These are phyloP conservation scores for Mycena galopus DNA, from an alignment of 768 basidiomycete genomes.

Conservation along the genomic window DNA sequence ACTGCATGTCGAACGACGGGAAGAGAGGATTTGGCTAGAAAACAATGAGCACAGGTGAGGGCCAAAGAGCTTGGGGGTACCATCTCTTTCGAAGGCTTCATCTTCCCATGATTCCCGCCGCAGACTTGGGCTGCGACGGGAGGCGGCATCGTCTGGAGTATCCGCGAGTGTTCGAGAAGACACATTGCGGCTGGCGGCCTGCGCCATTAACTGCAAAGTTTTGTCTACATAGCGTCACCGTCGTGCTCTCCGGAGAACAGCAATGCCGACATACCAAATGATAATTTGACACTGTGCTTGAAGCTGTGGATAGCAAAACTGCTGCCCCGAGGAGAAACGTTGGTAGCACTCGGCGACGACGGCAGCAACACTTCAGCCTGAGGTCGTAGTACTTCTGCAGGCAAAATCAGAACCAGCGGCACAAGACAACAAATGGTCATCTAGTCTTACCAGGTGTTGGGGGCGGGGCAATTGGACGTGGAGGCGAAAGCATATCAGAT, in stretches of 20 bases:
- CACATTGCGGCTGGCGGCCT: slow-evolving; percentile 58
- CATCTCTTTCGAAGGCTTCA: slow-evolving; percentile 57
- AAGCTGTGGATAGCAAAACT: slow-evolving; percentile 63
- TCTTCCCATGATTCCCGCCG: slow-evolving; percentile 64
- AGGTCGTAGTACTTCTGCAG: slow-evolving; percentile 16
- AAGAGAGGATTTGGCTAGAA: slow-evolving; percentile 63
- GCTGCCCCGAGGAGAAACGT: slow-evolving; percentile 14
- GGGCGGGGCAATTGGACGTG: slow-evolving; percentile 26
- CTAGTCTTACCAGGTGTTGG: slow-evolving; percentile 32
- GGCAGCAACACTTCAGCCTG: not conserved
- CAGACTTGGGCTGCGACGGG: slow-evolving; percentile 40
- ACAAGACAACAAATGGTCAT: not conserved
- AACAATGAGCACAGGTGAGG: slow-evolving; percentile 4
- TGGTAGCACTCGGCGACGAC: not conserved
- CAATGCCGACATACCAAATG: slow-evolving; percentile 65
- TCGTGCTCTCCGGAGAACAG: not conserved
- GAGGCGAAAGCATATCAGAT: slow-evolving; percentile 20
- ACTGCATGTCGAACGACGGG: slow-evolving; percentile 67
- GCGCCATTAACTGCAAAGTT: slow-evolving; percentile 68
- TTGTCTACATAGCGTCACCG: slow-evolving; percentile 60
- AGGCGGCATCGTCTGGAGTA: slow-evolving; percentile 44
- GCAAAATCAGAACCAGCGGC: not conserved
- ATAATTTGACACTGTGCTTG: slow-evolving; percentile 79
- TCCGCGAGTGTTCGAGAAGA: slow-evolving; percentile 59
- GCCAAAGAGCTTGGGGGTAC: slow-evolving; percentile 42